Percentiles rank a stretch among this genome's conserved stretches.
Evolutionary conservation across 441 rosid species (phyloP).

Genomic region (Arabidopsis lyrata): DNA sequence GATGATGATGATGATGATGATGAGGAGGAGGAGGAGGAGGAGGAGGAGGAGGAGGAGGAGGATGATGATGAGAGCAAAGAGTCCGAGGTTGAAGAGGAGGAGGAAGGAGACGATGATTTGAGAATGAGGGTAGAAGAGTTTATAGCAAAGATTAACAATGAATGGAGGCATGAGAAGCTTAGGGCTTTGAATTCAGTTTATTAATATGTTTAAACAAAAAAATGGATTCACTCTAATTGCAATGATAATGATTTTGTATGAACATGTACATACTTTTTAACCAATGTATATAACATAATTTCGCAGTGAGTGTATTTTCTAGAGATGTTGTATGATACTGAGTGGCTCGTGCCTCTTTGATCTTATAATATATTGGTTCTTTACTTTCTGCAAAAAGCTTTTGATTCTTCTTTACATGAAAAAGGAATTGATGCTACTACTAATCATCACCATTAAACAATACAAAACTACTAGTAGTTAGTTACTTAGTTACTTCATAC

Average conservation of each 20-base stretch:
- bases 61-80: slow-evolving; percentile 15
- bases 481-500: slow-evolving; percentile 5
- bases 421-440: neutral
- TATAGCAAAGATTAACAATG: slow-evolving; percentile 58
- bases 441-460: neutral
- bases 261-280: neutral
- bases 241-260: slow-evolving; percentile 2
- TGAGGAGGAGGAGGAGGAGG: neutral
- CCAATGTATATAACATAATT: slow-evolving; percentile 2
- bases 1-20: neutral
- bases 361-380: neutral
- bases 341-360: neutral
- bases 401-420: slow-evolving; percentile 9
- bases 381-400: neutral
- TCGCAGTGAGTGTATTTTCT: neutral
- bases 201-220: neutral
- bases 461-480: neutral
- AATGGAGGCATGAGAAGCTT: slow-evolving; percentile 62
- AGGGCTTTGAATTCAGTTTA: slow-evolving; percentile 40
- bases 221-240: neutral
- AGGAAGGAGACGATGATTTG: slow-evolving; percentile 55
- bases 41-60: neutral
- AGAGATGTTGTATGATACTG: neutral
- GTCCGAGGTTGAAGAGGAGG: slow-evolving; percentile 30
- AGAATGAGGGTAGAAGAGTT: slow-evolving; percentile 66